Conservation (phyloP, 2,329 filamentous ascomycete genomes). For the Triangularia setosa region DNA sequence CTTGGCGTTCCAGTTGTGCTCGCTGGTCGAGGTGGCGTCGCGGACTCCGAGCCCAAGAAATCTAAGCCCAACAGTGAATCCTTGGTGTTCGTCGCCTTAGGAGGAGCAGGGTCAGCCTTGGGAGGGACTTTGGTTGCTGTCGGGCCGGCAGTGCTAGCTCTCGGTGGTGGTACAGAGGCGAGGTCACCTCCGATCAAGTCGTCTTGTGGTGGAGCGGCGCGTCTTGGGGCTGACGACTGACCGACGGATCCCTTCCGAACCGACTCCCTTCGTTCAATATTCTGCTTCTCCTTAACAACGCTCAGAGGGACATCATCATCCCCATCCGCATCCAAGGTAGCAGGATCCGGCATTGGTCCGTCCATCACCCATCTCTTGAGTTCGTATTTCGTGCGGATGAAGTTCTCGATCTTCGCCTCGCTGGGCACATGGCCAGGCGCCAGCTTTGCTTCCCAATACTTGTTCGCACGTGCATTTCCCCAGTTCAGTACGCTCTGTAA, state of each 20-base stretch:
- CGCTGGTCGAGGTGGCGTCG: constrained; percentile 72
- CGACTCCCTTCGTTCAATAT: constrained; percentile 56
- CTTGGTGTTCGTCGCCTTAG: constrained; percentile 67
- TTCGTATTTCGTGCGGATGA: constrained; percentile 98
- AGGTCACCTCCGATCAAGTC: constrained; percentile 82
- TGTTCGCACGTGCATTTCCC: constrained; percentile 96
- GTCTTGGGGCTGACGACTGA: constrained; percentile 29
- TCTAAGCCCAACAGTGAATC: constrained; percentile 91
- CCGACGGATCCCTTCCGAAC: constrained; percentile 57
- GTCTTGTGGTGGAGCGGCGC: constrained; percentile 47
- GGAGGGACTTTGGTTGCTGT: constrained; percentile 53
- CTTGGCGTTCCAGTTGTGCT: constrained; percentile 68
- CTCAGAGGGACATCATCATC: constrained; percentile 75
- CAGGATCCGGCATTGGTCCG: constrained; percentile 87
- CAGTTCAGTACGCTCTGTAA: constrained; percentile 88
- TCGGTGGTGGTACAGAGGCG: constrained; percentile 41
- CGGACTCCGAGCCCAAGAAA: constrained; percentile 73
- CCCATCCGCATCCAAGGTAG: constrained; percentile 74
- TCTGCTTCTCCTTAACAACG: constrained; percentile 64
- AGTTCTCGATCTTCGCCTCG: constrained; percentile 98
- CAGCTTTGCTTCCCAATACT: constrained; percentile 97
- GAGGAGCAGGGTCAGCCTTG: constrained; percentile 62
- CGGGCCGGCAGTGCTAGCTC: constrained; percentile 72
- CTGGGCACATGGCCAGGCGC: constrained; percentile 87
- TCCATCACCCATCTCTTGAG: constrained; percentile 99